Conservation (phyloP, 2,329 filamentous ascomycete species). For the Diaporthe australafricana region DNA sequence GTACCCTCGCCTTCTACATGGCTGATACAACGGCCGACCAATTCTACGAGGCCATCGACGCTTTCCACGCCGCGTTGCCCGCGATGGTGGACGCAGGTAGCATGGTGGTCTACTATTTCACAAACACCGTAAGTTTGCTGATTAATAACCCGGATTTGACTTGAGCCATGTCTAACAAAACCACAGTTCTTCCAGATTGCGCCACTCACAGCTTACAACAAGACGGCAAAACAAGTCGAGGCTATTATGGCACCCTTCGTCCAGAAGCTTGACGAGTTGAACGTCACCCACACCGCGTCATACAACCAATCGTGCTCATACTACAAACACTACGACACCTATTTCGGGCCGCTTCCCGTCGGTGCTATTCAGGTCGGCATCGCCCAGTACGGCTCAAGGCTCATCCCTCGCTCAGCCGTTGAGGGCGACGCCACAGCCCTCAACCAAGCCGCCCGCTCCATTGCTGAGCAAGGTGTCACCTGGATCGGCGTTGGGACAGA, state of each 20-base stretch:
- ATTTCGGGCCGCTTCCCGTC: conserved; percentile 55
- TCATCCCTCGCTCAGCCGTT: conserved; percentile 53
- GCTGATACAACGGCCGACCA: conserved; percentile 38
- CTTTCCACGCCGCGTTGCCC: conserved; percentile 41
- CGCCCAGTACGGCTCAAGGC: conserved; percentile 54
- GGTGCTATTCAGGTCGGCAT: conserved; percentile 62
- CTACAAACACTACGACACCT: conserved; percentile 59
- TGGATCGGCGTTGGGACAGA: conserved; percentile 47
- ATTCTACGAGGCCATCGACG: conserved; percentile 40
- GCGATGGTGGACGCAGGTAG: conserved; percentile 42
- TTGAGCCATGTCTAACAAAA: background rate
- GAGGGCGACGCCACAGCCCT: conserved; percentile 39
- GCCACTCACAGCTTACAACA: conserved; percentile 60
- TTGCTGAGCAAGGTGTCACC: conserved; percentile 47
- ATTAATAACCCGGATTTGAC: background rate
- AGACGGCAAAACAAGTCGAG: conserved; percentile 55
- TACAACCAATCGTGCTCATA: conserved; percentile 51
- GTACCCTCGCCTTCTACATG: conserved; percentile 37
- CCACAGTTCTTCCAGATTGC: conserved; percentile 56
- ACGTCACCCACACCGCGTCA: conserved; percentile 44
- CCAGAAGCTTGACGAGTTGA: conserved; percentile 50
- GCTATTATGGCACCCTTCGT: conserved; percentile 59
- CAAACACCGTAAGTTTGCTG: conserved; percentile 24
- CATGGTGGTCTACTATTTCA: conserved; percentile 42
- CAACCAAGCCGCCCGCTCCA: conserved; percentile 45